These are phyloP conservation scores for Pelargonium myrrhifolium DNA, from an alignment of 441 rosid genomes.

Conservation along the genomic window DNA sequence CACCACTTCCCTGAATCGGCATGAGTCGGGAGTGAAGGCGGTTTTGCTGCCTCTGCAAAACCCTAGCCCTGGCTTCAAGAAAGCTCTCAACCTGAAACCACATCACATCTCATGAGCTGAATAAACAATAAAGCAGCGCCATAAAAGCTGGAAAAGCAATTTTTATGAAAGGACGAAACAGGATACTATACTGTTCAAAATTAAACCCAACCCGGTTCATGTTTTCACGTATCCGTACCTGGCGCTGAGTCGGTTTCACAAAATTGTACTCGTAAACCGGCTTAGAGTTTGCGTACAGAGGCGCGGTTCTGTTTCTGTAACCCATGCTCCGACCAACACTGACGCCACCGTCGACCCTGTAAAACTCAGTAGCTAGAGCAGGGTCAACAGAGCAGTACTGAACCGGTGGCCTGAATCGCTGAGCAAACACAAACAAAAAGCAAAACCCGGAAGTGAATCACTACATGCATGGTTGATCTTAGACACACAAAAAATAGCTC, in stretches of 20 bases:
- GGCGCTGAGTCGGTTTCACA: constrained; percentile 17
- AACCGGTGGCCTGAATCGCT: constrained; percentile 22
- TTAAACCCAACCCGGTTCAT: constrained; percentile 1
- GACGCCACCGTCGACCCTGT: constrained; percentile 1
- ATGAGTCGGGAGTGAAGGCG: constrained; percentile 21
- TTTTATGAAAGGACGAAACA: constrained; percentile 13
- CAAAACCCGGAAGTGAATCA: neutral
- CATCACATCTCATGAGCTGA: neutral
- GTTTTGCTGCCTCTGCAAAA: constrained; percentile 23
- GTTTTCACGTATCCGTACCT: constrained; percentile 16
- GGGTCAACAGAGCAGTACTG: constrained; percentile 1
- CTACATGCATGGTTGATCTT: too few species aligned
- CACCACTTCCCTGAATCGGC: constrained; percentile 22
- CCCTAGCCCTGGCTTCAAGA: constrained; percentile 21
- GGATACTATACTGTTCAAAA: constrained; percentile 12
- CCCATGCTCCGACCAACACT: neutral
- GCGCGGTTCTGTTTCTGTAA: constrained; percentile 9
- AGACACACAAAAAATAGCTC: too few species aligned
- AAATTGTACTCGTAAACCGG: constrained; percentile 18
- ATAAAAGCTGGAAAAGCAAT: constrained; percentile 19
- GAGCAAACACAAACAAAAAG: neutral
- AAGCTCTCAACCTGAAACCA: constrained; percentile 25
- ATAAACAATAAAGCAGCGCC: neutral
- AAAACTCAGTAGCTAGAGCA: neutral
- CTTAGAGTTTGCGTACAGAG: constrained; percentile 10